Conservation (phyloP, 2,329 filamentous ascomycete genomes). For the Pseudogymnoascus pannorum region DNA sequence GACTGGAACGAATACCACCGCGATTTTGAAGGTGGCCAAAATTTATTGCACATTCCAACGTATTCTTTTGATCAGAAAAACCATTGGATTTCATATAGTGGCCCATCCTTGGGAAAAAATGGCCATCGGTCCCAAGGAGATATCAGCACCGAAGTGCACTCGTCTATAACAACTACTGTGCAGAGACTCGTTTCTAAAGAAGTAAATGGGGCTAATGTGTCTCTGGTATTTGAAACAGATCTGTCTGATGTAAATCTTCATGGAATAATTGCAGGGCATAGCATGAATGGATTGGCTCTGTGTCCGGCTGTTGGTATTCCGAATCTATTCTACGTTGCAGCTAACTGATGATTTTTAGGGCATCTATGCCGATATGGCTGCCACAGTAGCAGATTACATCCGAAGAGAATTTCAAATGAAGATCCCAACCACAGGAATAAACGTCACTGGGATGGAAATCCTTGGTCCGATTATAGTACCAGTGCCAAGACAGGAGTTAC, state of each 20-base stretch:
- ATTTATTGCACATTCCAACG: conserved; percentile 53
- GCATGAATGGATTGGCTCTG: conserved; percentile 51
- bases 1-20: conserved; percentile 66
- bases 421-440: conserved; percentile 48
- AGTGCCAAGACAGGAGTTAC: conserved; percentile 50
- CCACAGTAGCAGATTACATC: conserved; percentile 59
- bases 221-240: conserved; percentile 47
- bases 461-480: conserved; percentile 59
- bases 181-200: conserved; percentile 49
- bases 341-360: too few species aligned
- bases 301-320: too few species aligned
- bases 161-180: conserved; percentile 47
- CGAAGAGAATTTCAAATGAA: conserved; percentile 56
- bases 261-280: conserved; percentile 48
- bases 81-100: conserved; percentile 57
- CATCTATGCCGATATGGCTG: conserved; percentile 52
- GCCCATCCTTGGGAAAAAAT: too few species aligned
- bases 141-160: conserved; percentile 29
- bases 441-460: conserved; percentile 61
- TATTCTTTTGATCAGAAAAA: conserved; percentile 65
- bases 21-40: conserved; percentile 49
- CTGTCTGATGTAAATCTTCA: conserved; percentile 46
- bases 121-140: conserved; percentile 60
- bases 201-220: conserved; percentile 43
- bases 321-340: too few species aligned